Evolutionary conservation across 2,329 filamentous ascomycete species (phyloP).

Genomic region (Fusarium sp.): DNA sequence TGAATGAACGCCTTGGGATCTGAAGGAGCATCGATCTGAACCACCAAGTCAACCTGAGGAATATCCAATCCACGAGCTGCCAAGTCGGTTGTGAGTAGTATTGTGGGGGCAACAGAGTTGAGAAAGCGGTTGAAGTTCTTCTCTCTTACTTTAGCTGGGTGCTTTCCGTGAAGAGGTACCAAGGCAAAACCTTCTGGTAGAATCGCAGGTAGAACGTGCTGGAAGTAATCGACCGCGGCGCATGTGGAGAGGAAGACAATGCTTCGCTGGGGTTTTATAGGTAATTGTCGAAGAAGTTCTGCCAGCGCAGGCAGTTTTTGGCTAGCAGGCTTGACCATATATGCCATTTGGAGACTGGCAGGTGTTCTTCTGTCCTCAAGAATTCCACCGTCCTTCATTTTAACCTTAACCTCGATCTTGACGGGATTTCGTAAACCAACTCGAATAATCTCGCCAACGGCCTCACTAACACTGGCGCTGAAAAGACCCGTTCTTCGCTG

Average conservation of each 20-base stretch:
- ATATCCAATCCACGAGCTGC: constrained; percentile 93
- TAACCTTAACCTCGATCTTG: constrained; percentile 94
- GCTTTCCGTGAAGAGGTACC: constrained; percentile 90
- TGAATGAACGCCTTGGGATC: constrained; percentile 97
- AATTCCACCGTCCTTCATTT: constrained; percentile 72
- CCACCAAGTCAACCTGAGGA: constrained; percentile 88
- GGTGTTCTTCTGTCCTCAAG: constrained; percentile 88
- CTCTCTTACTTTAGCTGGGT: constrained; percentile 85
- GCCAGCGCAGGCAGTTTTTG: constrained; percentile 83
- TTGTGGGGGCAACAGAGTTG: constrained; percentile 77
- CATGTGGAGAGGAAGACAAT: constrained; percentile 96
- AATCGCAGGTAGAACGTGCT: constrained; percentile 79
- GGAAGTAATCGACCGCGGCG: constrained; percentile 94
- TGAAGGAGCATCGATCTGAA: constrained; percentile 84
- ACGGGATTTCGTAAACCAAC: constrained; percentile 94
- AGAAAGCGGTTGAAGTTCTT: constrained; percentile 89
- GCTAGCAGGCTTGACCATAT: constrained; percentile 78
- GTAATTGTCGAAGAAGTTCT: constrained; percentile 75
- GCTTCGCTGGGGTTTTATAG: constrained; percentile 82
- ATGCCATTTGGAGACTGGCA: constrained; percentile 91
- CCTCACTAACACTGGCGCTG: constrained; percentile 95
- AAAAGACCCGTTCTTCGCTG: constrained; percentile 94
- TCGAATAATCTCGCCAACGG: constrained; percentile 90
- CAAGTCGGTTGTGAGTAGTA: constrained; percentile 93
- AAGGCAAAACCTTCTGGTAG: constrained; percentile 76